These are phyloP conservation scores for Colletotrichum sidae DNA, from an alignment of 2,329 filamentous ascomycete genomes.

Conservation along the genomic window DNA sequence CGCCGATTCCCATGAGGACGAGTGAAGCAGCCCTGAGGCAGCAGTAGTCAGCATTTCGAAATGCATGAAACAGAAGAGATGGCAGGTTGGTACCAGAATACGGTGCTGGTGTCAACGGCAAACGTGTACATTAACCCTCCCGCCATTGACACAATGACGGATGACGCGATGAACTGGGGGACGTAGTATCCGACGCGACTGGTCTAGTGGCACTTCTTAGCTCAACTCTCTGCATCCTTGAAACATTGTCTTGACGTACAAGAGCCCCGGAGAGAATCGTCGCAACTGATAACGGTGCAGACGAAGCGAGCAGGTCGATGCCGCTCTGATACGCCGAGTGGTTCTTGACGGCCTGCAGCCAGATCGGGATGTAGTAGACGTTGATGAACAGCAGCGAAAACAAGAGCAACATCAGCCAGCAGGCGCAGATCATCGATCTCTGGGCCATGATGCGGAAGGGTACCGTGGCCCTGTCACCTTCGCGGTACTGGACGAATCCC, in stretches of 20 bases:
- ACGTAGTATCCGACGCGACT: slow-evolving; percentile 36
- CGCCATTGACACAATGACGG: slow-evolving; percentile 16
- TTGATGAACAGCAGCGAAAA: not conserved
- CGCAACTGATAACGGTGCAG: slow-evolving; percentile 55
- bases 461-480: slow-evolving; percentile 61
- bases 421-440: not conserved
- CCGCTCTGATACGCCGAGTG: slow-evolving; percentile 4
- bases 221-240: too few relatives aligned
- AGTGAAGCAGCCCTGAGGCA: slow-evolving; percentile 20
- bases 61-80: not conserved
- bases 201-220: not conserved
- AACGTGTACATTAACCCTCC: slow-evolving; percentile 30
- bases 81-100: slow-evolving; percentile 12
- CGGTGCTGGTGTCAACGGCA: slow-evolving; percentile 14
- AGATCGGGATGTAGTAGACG: slow-evolving; percentile 13
- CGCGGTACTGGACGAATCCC: slow-evolving; percentile 67
- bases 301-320: slow-evolving; percentile 56
- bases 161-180: slow-evolving; percentile 35
- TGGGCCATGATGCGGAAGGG: slow-evolving; percentile 57
- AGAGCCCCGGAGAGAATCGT: not conserved
- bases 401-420: not conserved
- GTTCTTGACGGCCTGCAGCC: slow-evolving; percentile 4
- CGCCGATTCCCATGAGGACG: not conserved
- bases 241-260: not conserved
- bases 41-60: slow-evolving; percentile 1